Conservation (phyloP, 2,329 filamentous ascomycete genomes). For the Diaporthe helianthi region DNA sequence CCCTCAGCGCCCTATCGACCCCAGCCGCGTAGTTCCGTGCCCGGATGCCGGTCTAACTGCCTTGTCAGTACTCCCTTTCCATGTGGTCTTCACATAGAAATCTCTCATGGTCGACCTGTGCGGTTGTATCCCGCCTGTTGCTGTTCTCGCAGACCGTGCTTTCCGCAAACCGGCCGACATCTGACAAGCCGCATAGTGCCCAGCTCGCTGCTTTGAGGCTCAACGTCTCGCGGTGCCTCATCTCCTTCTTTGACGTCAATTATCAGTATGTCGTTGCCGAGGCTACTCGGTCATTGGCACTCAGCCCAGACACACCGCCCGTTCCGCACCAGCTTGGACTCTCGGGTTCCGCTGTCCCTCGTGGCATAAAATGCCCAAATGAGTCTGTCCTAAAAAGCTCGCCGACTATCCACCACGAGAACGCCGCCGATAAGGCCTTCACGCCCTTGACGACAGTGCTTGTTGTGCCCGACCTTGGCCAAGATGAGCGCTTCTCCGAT, state of each 20-base stretch:
- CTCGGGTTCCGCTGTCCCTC: slow-evolving; percentile 22
- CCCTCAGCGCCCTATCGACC: not conserved
- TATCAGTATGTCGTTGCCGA: slow-evolving; percentile 33
- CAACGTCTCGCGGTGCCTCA: slow-evolving; percentile 46
- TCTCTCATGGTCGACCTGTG: not conserved
- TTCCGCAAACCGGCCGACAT: not conserved
- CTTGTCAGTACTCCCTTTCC: not conserved
- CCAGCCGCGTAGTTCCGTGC: not conserved
- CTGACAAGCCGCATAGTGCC: slow-evolving; percentile 40
- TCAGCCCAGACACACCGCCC: not conserved
- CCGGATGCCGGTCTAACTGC: slow-evolving; percentile 12
- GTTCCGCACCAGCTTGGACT: not conserved
- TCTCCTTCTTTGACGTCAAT: slow-evolving; percentile 31
- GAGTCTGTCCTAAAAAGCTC: slow-evolving; percentile 13
- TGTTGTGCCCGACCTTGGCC: slow-evolving; percentile 27
- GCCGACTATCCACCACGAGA: not conserved
- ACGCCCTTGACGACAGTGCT: not conserved
- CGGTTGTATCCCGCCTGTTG: too few relatives aligned
- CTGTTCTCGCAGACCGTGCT: not conserved
- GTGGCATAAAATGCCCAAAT: not conserved
- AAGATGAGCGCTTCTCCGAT: slow-evolving; percentile 23
- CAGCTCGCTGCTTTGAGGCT: slow-evolving; percentile 55
- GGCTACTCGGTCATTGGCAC: slow-evolving; percentile 12
- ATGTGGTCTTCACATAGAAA: too few relatives aligned
- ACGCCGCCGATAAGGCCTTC: not conserved